Percentiles rank a stretch among this genome's conserved stretches.
These are phyloP conservation scores for Didymella arachidicola DNA, from an alignment of 2,329 filamentous ascomycete species.

Conservation along the genomic window DNA sequence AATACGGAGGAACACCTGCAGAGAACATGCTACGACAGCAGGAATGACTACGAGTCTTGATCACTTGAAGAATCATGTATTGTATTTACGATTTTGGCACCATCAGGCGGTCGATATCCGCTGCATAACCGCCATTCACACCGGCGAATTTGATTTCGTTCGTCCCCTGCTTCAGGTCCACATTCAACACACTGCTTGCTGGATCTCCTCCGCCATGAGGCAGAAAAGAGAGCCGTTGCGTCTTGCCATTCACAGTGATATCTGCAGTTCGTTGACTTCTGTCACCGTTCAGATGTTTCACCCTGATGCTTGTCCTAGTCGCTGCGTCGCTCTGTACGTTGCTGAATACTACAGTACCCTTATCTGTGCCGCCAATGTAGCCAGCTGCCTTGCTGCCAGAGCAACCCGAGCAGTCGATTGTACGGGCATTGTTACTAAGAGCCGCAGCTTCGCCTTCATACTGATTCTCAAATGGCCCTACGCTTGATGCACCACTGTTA, in stretches of 20 bases:
- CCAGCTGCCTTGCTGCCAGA: conserved; percentile 61
- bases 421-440: conserved; percentile 56
- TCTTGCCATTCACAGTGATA: conserved; percentile 64
- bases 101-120: conserved; percentile 64
- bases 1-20: neutral
- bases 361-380: conserved; percentile 52
- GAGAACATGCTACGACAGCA: neutral
- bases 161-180: conserved; percentile 56
- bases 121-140: conserved; percentile 56
- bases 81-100: conserved; percentile 56
- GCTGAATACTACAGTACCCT: conserved; percentile 61
- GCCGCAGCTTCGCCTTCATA: conserved; percentile 62
- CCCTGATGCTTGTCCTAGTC: conserved; percentile 60
- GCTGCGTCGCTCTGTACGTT: conserved; percentile 56
- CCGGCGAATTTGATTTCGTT: conserved; percentile 60
- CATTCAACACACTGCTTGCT: conserved; percentile 58
- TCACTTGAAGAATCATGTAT: neutral
- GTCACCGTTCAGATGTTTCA: conserved; percentile 67
- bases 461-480: conserved; percentile 56
- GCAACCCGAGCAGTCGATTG: conserved; percentile 61
- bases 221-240: conserved; percentile 63
- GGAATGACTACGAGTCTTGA: neutral
- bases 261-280: conserved; percentile 60
- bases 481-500: conserved; percentile 54
- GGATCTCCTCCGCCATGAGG: conserved; percentile 58